Conservation (phyloP, 179 eudicot genomes). For the Nepenthes alata region DNA sequence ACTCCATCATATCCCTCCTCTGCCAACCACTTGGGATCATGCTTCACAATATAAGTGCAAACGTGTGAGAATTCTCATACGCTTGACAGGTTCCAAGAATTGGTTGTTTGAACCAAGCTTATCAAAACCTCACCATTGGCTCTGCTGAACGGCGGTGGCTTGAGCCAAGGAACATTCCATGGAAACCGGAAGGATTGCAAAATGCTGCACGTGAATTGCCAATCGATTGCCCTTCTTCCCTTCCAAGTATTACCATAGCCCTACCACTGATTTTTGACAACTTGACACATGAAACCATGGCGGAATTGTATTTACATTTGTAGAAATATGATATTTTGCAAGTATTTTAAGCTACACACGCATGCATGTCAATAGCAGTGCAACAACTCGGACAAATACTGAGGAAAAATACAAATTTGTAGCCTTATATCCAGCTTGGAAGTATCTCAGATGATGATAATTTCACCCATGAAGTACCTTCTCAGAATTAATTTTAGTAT, state of each 20-base stretch:
- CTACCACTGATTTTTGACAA: slow-evolving; percentile 58
- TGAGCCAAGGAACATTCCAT: slow-evolving; percentile 27
- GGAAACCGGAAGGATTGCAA: slow-evolving; percentile 66
- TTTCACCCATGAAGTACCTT: slow-evolving; percentile 30
- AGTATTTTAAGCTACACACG: no score
- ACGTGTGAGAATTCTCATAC: slow-evolving; percentile 64
- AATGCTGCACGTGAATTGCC: slow-evolving; percentile 80
- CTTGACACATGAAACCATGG: slow-evolving; percentile 48
- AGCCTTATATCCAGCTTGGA: no score
- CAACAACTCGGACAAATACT: neutral
- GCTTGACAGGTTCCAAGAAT: slow-evolving; percentile 61
- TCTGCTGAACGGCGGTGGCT: slow-evolving; percentile 16
- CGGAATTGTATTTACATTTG: neutral
- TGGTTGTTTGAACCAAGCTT: slow-evolving; percentile 40
- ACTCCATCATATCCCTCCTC: slow-evolving; percentile 37
- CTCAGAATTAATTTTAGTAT: slow-evolving; percentile 23
- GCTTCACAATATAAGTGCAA: slow-evolving; percentile 63
- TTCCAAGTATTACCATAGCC: slow-evolving; percentile 77
- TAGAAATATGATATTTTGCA: no score
- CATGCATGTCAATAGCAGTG: no score
- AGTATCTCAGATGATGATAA: no score
- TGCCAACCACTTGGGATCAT: slow-evolving; percentile 55
- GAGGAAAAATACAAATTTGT: neutral
- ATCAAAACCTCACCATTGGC: slow-evolving; percentile 84
- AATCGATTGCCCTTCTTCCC: slow-evolving; percentile 76